Evolutionary conservation across 345 rosid species (phyloP).

Genomic region (Eucalyptus erythrocorys): DNA sequence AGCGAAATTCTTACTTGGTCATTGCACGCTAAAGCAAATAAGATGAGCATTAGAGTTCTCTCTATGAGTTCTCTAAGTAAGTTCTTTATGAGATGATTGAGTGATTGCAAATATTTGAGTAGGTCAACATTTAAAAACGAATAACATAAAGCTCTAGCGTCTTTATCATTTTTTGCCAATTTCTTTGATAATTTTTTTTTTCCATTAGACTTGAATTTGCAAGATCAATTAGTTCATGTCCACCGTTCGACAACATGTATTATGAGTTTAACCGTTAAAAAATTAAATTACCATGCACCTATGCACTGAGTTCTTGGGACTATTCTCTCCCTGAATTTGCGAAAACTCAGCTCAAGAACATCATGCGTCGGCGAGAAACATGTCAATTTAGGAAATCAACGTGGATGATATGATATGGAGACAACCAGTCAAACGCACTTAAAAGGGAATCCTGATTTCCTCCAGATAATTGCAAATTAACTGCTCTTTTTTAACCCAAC

Average conservation of each 20-base stretch:
- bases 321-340: neutral
- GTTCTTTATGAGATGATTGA: neutral
- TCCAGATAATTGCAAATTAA: neutral
- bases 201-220: neutral
- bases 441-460: neutral
- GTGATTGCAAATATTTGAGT: neutral
- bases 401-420: neutral
- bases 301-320: neutral
- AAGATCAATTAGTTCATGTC: neutral
- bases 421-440: neutral
- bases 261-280: neutral
- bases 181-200: neutral
- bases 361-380: neutral
- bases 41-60: neutral
- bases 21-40: rapidly evolving
- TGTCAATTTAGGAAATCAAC: neutral
- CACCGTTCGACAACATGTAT: neutral
- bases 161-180: neutral
- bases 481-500: neutral
- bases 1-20: neutral
- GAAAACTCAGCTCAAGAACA: neutral
- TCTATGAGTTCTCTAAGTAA: neutral
- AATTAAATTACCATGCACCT: neutral
- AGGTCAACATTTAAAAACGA: neutral
- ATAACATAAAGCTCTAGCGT: rapidly evolving